A percentile compares a stretch with the other conserved stretches of the same genome.
Evolutionary conservation across 441 rosid genomes (phyloP).

Genomic region (Pelargonium cotyledonis): DNA sequence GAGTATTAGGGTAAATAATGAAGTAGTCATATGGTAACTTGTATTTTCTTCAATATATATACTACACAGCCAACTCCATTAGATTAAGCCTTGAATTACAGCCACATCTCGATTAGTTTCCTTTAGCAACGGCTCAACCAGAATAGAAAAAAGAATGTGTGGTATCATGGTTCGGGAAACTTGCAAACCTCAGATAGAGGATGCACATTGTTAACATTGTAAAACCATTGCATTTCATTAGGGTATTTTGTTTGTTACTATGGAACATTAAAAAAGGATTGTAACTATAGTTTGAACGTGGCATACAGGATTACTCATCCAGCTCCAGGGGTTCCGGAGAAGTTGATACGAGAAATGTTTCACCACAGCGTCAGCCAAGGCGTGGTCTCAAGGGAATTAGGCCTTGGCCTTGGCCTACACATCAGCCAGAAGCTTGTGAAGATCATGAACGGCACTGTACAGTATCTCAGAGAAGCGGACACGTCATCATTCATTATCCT

Average conservation of each 20-base stretch:
- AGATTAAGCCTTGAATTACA: no score
- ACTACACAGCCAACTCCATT: no score
- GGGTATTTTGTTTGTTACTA: background rate
- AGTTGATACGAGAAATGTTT: constrained; percentile 61
- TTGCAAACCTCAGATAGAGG: no score
- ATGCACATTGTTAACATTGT: no score
- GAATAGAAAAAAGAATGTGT: no score
- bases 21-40: no score
- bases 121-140: no score
- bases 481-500: constrained; percentile 55
- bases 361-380: constrained; percentile 31
- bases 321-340: constrained; percentile 72
- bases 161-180: no score
- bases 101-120: no score
- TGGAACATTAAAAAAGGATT: background rate
- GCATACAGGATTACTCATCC: constrained; percentile 54
- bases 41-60: no score
- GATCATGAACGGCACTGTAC: constrained; percentile 72
- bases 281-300: constrained; percentile 9
- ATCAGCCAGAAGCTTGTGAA: constrained; percentile 66
- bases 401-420: constrained; percentile 54
- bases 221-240: no score
- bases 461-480: constrained; percentile 65
- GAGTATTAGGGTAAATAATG: no score
- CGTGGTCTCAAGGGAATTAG: constrained; percentile 46